phyloP scores from a whole-genome alignment of 768 basidiomycete genomes.

The Mycena floridula region DNA sequence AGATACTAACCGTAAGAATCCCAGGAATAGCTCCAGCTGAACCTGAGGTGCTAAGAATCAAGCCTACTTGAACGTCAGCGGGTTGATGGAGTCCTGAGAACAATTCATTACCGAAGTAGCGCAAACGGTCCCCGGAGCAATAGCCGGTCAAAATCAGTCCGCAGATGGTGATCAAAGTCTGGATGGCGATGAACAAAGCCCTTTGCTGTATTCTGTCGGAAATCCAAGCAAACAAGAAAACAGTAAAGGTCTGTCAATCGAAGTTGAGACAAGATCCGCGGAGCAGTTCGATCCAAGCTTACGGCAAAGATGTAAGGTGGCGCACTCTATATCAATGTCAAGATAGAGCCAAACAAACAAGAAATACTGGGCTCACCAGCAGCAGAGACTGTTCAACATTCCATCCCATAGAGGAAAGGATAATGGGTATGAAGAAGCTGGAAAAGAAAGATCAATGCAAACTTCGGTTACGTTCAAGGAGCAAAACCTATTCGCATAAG shows the following conservation, averaged over 20 bases:
- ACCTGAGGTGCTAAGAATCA: no score
- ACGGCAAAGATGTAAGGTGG: constrained; percentile 41
- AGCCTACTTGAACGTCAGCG: no score
- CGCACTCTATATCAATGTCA: no score
- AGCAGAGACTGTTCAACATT: constrained; percentile 33
- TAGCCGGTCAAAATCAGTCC: constrained; percentile 29
- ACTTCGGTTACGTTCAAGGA: no score
- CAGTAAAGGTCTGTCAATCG: constrained; percentile 24
- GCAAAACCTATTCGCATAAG: no score
- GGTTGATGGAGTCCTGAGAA: no score
- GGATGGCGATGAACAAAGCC: constrained; percentile 33
- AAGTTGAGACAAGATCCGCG: not conserved
- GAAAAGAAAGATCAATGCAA: no score
- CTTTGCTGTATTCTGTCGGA: constrained; percentile 39
- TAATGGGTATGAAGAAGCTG: constrained; percentile 37
- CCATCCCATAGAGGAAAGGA: constrained; percentile 42
- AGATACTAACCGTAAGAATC: no score
- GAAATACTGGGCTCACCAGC: constrained; percentile 38
- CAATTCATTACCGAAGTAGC: constrained; percentile 15
- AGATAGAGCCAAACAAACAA: no score
- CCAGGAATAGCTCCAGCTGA: no score
- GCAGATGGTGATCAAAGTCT: constrained; percentile 29
- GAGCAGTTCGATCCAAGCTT: constrained; percentile 13
- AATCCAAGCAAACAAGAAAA: constrained; percentile 38
- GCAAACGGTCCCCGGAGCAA: not conserved